A percentile compares a stretch with the other conserved stretches of the same genome.
These are phyloP conservation scores for Parafenestella ontariensis DNA, from an alignment of 2,329 filamentous ascomycete genomes.

Conservation along the genomic window DNA sequence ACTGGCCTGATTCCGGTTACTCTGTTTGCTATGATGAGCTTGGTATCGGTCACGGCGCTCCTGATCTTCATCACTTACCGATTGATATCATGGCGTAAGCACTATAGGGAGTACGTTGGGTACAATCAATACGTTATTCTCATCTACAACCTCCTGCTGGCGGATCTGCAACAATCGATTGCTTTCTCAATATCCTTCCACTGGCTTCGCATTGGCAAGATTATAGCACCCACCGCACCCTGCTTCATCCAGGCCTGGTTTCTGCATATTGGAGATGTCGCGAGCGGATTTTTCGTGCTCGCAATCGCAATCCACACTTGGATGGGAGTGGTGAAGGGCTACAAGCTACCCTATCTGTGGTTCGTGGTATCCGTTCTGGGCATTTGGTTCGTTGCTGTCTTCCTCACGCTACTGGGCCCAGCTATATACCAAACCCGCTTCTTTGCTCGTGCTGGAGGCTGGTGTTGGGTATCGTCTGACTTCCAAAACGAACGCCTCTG, in stretches of 20 bases:
- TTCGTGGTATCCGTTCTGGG: constrained; percentile 55
- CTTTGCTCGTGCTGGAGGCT: constrained; percentile 59
- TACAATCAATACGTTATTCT: constrained; percentile 64
- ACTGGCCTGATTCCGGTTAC: constrained; percentile 57
- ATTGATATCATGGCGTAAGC: constrained; percentile 58
- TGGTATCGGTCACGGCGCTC: constrained; percentile 53
- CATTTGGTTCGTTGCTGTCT: constrained; percentile 56
- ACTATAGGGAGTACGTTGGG: constrained; percentile 58
- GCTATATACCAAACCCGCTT: constrained; percentile 51
- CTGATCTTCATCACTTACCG: constrained; percentile 60
- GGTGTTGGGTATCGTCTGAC: constrained; percentile 60
- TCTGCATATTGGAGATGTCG: constrained; percentile 60
- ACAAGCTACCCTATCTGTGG: constrained; percentile 53
- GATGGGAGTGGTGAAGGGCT: constrained; percentile 56
- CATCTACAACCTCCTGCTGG: constrained; percentile 61
- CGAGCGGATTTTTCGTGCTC: constrained; percentile 61
- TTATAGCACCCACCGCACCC: constrained; percentile 52
- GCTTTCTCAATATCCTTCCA: constrained; percentile 59
- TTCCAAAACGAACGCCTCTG: constrained; percentile 57
- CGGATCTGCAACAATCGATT: constrained; percentile 61
- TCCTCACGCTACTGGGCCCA: constrained; percentile 58
- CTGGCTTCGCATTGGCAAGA: constrained; percentile 55
- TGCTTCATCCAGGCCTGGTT: constrained; percentile 62
- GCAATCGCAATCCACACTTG: constrained; percentile 64
- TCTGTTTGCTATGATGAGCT: constrained; percentile 56